phyloP scores from a whole-genome alignment of 768 basidiomycete genomes.

The Megacollybia marginata region DNA sequence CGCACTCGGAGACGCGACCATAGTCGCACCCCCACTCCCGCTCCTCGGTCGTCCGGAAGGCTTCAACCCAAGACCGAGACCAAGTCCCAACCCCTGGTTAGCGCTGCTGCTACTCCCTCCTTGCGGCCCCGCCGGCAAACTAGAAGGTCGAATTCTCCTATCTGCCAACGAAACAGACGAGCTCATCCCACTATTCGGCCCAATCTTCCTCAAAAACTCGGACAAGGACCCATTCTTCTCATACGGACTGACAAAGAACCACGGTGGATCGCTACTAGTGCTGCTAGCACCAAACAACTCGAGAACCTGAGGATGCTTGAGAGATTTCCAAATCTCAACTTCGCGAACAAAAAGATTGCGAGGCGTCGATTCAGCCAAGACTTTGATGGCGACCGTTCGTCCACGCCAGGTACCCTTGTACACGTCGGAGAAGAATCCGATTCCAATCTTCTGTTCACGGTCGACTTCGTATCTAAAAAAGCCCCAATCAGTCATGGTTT shows the following conservation, averaged over 20 bases:
- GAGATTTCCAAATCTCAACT: slow-evolving; percentile 62
- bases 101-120: too few relatives aligned
- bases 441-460: slow-evolving; percentile 57
- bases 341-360: slow-evolving; percentile 61
- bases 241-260: slow-evolving; percentile 77
- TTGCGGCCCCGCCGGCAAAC: too few relatives aligned
- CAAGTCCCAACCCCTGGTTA: too few relatives aligned
- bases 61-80: background rate
- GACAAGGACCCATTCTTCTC: slow-evolving; percentile 58
- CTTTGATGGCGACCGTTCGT: slow-evolving; percentile 64
- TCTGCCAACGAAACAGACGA: too few relatives aligned
- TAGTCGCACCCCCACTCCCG: too few relatives aligned
- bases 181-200: too few relatives aligned
- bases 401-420: slow-evolving; percentile 71
- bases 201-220: too few relatives aligned
- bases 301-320: slow-evolving; percentile 65
- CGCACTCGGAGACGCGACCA: slow-evolving; percentile 6
- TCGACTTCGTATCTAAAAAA: slow-evolving; percentile 62
- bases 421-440: slow-evolving; percentile 73
- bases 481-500: too few relatives aligned
- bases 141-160: too few relatives aligned
- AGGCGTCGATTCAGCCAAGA: slow-evolving; percentile 55
- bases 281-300: slow-evolving; percentile 75
- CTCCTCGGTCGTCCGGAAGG: background rate
- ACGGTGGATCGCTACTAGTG: slow-evolving; percentile 59